A percentile compares a stretch with the other conserved stretches of the same genome.
These are phyloP conservation scores for Metrosideros polymorpha DNA, from an alignment of 441 rosid species.

Conservation along the genomic window DNA sequence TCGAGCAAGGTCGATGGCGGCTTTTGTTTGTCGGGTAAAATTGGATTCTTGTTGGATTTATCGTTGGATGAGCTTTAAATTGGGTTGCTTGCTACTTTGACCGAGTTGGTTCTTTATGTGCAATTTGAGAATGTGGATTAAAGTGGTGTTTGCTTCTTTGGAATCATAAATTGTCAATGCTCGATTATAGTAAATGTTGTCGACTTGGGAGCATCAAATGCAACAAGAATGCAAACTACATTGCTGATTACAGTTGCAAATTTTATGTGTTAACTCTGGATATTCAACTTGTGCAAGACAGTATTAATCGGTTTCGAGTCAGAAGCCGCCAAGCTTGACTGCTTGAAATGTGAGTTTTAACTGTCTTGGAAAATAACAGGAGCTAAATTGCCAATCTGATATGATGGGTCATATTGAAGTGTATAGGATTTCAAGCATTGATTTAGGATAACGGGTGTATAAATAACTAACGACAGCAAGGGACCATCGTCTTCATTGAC, in stretches of 20 bases:
- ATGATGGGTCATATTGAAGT: neutral
- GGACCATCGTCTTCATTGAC: neutral
- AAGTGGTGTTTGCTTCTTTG: neutral
- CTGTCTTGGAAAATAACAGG: neutral
- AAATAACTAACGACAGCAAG: neutral
- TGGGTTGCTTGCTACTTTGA: neutral
- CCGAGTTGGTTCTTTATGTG: neutral
- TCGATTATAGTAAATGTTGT: neutral
- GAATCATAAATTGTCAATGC: neutral
- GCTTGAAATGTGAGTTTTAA: neutral
- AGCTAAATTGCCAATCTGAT: neutral
- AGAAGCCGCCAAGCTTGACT: neutral
- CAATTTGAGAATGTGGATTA: neutral
- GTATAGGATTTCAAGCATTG: neutral
- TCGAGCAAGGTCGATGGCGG: constrained; percentile 81
- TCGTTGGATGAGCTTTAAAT: neutral
- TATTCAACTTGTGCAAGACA: neutral
- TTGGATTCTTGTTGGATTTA: neutral
- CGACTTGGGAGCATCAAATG: neutral
- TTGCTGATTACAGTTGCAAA: neutral
- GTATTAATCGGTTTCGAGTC: neutral
- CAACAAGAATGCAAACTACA: neutral
- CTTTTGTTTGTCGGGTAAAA: constrained; percentile 68
- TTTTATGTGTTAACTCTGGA: neutral
- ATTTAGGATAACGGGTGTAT: neutral